Conservation (phyloP, 345 rosid species). For the Ailanthus altissimus region DNA sequence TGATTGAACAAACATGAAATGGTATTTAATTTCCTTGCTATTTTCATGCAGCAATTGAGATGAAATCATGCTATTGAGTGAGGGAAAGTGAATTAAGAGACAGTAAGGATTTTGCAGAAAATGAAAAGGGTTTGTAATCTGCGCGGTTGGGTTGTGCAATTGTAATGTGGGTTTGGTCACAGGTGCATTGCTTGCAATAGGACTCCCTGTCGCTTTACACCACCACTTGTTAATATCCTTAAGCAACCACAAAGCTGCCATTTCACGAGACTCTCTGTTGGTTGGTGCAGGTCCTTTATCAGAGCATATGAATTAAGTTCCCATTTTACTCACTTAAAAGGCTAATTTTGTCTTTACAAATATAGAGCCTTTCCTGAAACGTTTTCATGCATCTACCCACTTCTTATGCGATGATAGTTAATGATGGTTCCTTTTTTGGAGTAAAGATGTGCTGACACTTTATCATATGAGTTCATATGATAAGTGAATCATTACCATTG, state of each 20-base stretch:
- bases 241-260: constrained; percentile 51
- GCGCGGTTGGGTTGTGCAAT: neutral
- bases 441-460: neutral
- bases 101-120: neutral
- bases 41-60: neutral
- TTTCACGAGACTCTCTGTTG: constrained; percentile 27
- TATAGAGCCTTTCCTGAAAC: neutral
- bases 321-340: neutral
- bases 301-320: neutral
- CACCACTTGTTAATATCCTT: constrained; percentile 23
- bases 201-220: constrained; percentile 44
- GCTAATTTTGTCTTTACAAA: constrained; percentile 14
- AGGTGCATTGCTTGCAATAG: constrained; percentile 44
- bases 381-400: neutral
- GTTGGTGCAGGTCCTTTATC: constrained; percentile 37
- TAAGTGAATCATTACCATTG: constrained; percentile 31
- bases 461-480: constrained; percentile 21
- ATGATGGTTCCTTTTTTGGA: constrained; percentile 4
- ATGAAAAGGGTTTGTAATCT: neutral
- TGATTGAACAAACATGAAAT: neutral
- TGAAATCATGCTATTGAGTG: neutral
- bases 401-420: neutral
- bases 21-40: neutral
- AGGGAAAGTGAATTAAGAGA: neutral
- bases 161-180: constrained; percentile 4